Conservation (phyloP, 768 basidiomycete species). For the Boletus barrowsii region DNA sequence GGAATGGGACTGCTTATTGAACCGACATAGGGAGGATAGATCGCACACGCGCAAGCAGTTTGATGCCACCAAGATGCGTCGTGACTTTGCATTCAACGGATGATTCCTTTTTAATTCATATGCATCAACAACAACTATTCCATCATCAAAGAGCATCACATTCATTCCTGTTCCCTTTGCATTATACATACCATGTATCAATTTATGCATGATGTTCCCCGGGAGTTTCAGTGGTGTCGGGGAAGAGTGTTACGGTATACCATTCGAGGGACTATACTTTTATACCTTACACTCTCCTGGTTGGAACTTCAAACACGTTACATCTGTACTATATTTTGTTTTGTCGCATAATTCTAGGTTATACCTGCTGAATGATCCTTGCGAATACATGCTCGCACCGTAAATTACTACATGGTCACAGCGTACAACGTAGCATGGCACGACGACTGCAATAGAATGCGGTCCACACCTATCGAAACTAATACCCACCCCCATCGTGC, state of each 20-base stretch:
- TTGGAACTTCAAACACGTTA: too few species aligned
- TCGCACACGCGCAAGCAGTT: slow-evolving; percentile 10
- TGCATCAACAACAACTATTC: not conserved
- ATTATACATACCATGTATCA: slow-evolving; percentile 10
- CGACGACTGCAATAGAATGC: slow-evolving; percentile 1
- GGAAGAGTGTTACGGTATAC: too few species aligned
- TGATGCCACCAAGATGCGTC: slow-evolving; percentile 26
- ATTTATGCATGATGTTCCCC: not conserved
- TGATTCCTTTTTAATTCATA: not conserved
- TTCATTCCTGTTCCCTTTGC: not conserved
- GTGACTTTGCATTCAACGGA: slow-evolving; percentile 32
- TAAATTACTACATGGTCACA: too few species aligned
- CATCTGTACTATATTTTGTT: too few species aligned
- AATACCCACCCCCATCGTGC: slow-evolving; percentile 53
- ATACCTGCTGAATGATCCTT: too few species aligned
- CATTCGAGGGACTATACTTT: too few species aligned
- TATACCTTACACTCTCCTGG: too few species aligned
- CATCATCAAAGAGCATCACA: not conserved
- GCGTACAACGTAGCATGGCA: slow-evolving; percentile 9
- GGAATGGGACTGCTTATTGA: not conserved
- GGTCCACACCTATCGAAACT: not conserved
- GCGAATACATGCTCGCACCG: too few species aligned
- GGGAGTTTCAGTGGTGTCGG: too few species aligned
- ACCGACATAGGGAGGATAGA: slow-evolving; percentile 1
- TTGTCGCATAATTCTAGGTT: too few species aligned